Evolutionary conservation across 208 protist species (phyloP).

Genomic region (Balamuthia mandrillaris): DNA sequence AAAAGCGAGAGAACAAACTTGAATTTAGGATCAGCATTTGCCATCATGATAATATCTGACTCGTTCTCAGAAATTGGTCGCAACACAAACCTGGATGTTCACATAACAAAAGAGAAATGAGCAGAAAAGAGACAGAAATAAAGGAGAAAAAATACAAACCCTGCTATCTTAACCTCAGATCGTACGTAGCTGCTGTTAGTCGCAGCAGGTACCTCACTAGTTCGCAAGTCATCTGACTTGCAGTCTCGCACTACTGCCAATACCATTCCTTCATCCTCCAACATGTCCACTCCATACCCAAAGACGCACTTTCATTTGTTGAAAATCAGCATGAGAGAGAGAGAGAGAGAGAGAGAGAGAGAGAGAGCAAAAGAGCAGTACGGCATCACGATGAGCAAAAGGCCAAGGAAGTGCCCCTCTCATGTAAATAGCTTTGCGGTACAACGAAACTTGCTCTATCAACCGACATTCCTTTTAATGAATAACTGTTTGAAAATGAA

Average conservation of each 20-base stretch:
- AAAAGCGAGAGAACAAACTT: neutral
- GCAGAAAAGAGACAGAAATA: no score
- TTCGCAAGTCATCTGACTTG: neutral
- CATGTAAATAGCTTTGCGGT: conserved; percentile 12
- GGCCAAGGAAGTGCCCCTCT: neutral
- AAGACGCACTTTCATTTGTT: neutral
- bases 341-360: no score
- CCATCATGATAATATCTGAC: neutral
- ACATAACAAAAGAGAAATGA: no score
- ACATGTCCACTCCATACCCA: conserved; percentile 2
- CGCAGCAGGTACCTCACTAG: neutral
- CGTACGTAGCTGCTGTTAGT: neutral
- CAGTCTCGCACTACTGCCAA: no score
- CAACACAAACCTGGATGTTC: neutral
- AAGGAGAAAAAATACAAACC: neutral
- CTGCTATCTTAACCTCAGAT: neutral
- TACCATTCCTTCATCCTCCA: neutral
- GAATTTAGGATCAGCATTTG: neutral
- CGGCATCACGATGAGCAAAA: neutral
- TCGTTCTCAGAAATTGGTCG: neutral
- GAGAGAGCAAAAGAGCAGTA: no score
- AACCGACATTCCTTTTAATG: neutral
- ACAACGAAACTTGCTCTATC: neutral
- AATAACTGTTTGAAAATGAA: no score
- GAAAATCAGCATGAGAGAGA: no score